Base-by-base conservation (phyloP, 306 rosid genomes). In the Begonia peltatifolia region DNA sequence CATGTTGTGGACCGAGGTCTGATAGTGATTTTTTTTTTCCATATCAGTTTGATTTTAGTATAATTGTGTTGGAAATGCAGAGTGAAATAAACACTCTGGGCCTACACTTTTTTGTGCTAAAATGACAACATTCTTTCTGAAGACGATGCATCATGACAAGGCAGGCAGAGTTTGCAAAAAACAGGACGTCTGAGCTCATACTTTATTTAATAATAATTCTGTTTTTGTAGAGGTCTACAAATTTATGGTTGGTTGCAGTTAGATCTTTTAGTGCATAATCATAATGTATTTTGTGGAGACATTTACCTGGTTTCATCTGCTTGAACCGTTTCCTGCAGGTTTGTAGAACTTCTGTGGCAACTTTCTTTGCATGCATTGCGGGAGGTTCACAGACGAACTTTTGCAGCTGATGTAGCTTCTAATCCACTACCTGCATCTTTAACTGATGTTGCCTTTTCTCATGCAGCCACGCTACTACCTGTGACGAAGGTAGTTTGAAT, bases 1-100 rank as follows among this genome's bases (percentile, higher is more conserved):
- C 96, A 2, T 92, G 99, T 57, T 92, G 99, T 64, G 99, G 99
- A 69, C 99, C 99, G 61, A 92, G 96, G 99, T 90, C 67, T 50
- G 87, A 78, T 52, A 57, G 38, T 7, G 9, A 30, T 30, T 30
- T 25, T 50, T 44, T 9, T 44, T 44, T 6, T n/a, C 48, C 2
- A 2, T n/a, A 11, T 44, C 14, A n/a, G 14, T 44, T 44, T 7
- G 3, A 44, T 44, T 44, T 44, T 44, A 10, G 12, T 44, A 44
- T 6, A 44, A 44, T 42, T 44, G 12, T 3, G 38, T 30, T 30
- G 38, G 38, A 30, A 5, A 30, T 30, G 38, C 38, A 30, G 23
- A 2, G 38, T 30, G 38, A 7, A 30, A 30, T 30, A 30, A 30
- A 30, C 6, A 2, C 38, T 30, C 38, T 30, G 38, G 38, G 8